These are phyloP conservation scores for Fagus sylvatica DNA, from an alignment of 306 rosid genomes.

Conservation along the genomic window DNA sequence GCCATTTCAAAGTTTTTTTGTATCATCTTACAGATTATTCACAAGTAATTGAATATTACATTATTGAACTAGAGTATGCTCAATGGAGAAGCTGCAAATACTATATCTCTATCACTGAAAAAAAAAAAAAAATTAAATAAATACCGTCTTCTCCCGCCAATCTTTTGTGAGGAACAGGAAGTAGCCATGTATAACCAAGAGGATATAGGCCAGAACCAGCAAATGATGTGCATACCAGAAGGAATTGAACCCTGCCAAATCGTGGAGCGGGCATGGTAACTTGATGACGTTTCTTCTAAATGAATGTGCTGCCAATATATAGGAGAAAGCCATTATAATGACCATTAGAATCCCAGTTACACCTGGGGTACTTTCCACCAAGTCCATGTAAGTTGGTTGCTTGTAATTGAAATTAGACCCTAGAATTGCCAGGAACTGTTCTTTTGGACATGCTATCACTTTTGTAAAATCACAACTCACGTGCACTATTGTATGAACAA, in stretches of 20 bases:
- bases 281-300: slow-evolving; percentile 58
- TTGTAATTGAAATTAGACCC: slow-evolving; percentile 49
- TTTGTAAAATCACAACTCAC: slow-evolving; percentile 80
- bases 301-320: slow-evolving; percentile 69
- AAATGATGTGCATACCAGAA: slow-evolving; percentile 98
- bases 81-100: neutral
- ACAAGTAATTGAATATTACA: no score
- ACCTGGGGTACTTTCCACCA: slow-evolving; percentile 50
- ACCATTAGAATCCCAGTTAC: slow-evolving; percentile 66
- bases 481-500: slow-evolving; percentile 53
- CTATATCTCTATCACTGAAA: neutral
- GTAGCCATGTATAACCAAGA: slow-evolving; percentile 69
- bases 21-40: no score
- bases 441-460: slow-evolving; percentile 37
- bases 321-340: slow-evolving; percentile 63
- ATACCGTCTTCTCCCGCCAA: slow-evolving; percentile 73
- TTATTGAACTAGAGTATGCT: neutral
- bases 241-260: slow-evolving; percentile 78
- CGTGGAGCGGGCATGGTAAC: slow-evolving; percentile 56
- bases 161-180: slow-evolving; percentile 53
- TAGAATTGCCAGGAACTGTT: slow-evolving; percentile 40
- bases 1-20: no score
- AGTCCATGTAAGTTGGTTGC: slow-evolving; percentile 51
- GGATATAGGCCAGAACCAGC: slow-evolving; percentile 61
- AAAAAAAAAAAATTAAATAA: neutral